phyloP scores from a whole-genome alignment of 140 eudicot species.

The Flaveria floridana region DNA sequence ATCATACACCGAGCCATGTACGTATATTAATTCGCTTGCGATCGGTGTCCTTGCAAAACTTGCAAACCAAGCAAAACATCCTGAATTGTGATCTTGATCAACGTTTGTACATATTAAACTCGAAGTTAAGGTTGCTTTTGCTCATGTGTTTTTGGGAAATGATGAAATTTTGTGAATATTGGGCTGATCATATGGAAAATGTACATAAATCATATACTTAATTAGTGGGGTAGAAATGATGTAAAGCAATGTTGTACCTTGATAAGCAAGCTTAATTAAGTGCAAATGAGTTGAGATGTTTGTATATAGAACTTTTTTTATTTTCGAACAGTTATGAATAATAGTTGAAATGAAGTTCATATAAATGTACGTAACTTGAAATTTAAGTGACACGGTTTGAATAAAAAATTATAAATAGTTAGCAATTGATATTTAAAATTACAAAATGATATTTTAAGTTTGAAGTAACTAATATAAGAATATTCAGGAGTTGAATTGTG shows the following conservation, averaged over 20 bases:
- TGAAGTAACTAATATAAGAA: too few species aligned
- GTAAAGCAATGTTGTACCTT: background rate
- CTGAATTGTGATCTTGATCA: background rate
- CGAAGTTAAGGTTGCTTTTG: slow-evolving; percentile 3
- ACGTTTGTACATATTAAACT: background rate
- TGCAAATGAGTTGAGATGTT: too few species aligned
- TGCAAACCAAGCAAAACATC: background rate
- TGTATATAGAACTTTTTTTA: too few species aligned
- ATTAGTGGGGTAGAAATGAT: background rate
- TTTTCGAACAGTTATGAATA: too few species aligned
- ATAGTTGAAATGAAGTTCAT: too few species aligned
- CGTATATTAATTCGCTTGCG: slow-evolving; percentile 44
- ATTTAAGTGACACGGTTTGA: too few species aligned
- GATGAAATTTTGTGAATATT: background rate
- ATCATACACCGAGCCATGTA: slow-evolving; percentile 63
- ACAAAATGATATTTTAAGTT: too few species aligned
- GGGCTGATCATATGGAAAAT: too few species aligned
- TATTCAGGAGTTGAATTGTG: too few species aligned
- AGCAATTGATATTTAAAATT: too few species aligned
- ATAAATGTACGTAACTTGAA: too few species aligned
- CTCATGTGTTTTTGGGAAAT: background rate
- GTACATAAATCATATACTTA: background rate
- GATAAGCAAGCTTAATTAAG: background rate
- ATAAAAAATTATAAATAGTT: too few species aligned
- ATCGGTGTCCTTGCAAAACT: slow-evolving; percentile 22